Conservation (phyloP, 371 early-diverging fungal species). For the Syncephalastrum sp. region DNA sequence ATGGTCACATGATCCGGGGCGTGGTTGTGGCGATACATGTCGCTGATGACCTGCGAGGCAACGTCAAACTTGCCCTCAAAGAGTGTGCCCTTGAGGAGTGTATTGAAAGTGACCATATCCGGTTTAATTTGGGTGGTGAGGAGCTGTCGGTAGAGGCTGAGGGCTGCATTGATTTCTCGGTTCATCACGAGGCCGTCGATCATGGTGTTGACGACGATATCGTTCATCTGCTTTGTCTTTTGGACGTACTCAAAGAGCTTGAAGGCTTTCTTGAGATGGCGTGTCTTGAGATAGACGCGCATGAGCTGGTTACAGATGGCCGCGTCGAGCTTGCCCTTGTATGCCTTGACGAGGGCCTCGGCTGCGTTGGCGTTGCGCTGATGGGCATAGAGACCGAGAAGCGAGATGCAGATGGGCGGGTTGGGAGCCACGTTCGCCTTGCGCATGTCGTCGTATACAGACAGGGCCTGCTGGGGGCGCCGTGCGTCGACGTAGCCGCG, state of each 20-base stretch:
- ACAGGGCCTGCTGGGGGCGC: conserved; percentile 21
- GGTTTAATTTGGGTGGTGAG: conserved; percentile 29
- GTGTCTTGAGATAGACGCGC: conserved; percentile 40
- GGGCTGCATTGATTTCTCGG: conserved; percentile 32
- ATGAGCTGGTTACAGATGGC: conserved; percentile 38
- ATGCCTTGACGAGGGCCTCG: conserved; percentile 29
- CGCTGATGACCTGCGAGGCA: conserved; percentile 28
- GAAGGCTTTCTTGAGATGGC: conserved; percentile 29
- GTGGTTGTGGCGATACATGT: conserved; percentile 33
- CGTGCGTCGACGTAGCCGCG: conserved; percentile 30
- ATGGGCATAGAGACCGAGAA: conserved; percentile 37
- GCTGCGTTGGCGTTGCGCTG: conserved; percentile 26
- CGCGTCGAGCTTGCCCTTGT: conserved; percentile 24
- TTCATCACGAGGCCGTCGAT: conserved; percentile 46
- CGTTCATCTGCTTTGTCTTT: conserved; percentile 27
- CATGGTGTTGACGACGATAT: conserved; percentile 43
- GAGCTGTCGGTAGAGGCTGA: conserved; percentile 36
- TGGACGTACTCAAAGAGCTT: conserved; percentile 34
- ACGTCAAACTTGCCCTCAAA: conserved; percentile 18
- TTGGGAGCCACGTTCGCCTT: conserved; percentile 24
- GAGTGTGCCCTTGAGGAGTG: conserved; percentile 43
- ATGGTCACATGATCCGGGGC: conserved; percentile 45
- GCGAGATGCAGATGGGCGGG: conserved; percentile 21
- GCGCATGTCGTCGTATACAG: conserved; percentile 36
- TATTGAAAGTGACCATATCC: conserved; percentile 50